Evolutionary conservation across 2,329 filamentous ascomycete species (phyloP), one percentile per base, ranked within the genome.

Genomic region (Pestalotiopsis sp.): DNA sequence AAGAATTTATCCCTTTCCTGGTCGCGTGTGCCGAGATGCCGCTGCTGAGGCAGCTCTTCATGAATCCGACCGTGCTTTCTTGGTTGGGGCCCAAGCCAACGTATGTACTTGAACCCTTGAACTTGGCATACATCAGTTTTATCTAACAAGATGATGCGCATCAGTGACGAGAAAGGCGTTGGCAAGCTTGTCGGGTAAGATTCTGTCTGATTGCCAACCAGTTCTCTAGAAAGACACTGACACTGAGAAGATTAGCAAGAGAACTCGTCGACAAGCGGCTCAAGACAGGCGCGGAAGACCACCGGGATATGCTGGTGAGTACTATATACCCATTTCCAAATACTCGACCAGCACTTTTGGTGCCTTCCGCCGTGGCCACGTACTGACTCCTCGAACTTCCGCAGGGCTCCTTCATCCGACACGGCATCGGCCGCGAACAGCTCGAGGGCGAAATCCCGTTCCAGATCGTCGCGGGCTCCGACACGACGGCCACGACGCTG

Each of bases 401-500:
- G n/a, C 27, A 65, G 66, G 27, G 59, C 41, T 71, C 69, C 3
- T 88, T 88, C 71, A 80, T 87, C 68, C 80, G 80, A 14, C 81
- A 84, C 69, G 73, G 74, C 2, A 77, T 85, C 14, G 77, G 78
- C 27, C 72, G 75, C 14, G 79, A 84, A 0, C 74, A 84, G 57
- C 82, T 86, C 68, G 76, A 81, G 13, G 82, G 85, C 67, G 78
- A 76, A 36, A 68, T 76, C 1, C 70, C 73, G 1, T 71, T 76
- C 56, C 75, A 78, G 65, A 76, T 76, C 63, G 67, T 69, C 31
- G 77, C 71, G 56, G 78, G 73, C 23, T 85, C 85, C 1, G 87
- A 89, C 71, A 88, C 85, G 5, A 86, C 86, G 0, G 84, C 87
- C 0, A 84, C 82, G 1, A 81, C 82, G 0, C 79, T 89, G 2